These are phyloP conservation scores for Starmerella bombi DNA, from an alignment of 805 yeast species.

Conservation along the genomic window DNA sequence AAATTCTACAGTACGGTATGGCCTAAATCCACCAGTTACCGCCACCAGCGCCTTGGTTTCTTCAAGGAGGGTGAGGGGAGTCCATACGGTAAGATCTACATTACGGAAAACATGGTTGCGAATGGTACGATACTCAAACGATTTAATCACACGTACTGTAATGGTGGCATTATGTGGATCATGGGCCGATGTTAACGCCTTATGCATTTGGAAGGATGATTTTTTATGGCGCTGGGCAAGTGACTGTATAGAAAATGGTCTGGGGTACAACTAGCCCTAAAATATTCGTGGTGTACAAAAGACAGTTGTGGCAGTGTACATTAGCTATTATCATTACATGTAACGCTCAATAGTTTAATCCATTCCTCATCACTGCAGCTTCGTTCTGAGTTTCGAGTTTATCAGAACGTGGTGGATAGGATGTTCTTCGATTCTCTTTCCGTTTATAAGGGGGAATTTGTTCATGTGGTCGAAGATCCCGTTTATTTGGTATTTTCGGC, in stretches of 20 bases:
- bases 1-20: slow-evolving; percentile 55
- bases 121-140: slow-evolving; percentile 83
- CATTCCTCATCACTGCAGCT: neutral
- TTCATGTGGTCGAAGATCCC: slow-evolving; percentile 14
- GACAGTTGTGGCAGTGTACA: too few species aligned
- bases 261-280: too few species aligned
- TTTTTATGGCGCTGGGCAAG: too few species aligned
- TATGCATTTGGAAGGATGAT: neutral
- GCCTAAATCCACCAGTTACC: slow-evolving; percentile 59
- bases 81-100: slow-evolving; percentile 56
- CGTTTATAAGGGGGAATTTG: slow-evolving; percentile 22
- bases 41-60: slow-evolving; percentile 35
- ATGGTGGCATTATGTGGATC: slow-evolving; percentile 40
- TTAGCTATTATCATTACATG: too few species aligned
- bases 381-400: too few species aligned
- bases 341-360: neutral
- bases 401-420: too few species aligned
- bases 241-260: too few species aligned
- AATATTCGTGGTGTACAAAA: too few species aligned
- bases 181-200: slow-evolving; percentile 8
- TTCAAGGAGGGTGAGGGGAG: slow-evolving; percentile 50
- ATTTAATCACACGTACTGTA: slow-evolving; percentile 77
- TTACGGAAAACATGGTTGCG: slow-evolving; percentile 57
- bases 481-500: slow-evolving; percentile 18
- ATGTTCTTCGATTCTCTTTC: neutral